phyloP scores from a whole-genome alignment of 1,284 basidiomycete species.

The Ustilago curta region DNA sequence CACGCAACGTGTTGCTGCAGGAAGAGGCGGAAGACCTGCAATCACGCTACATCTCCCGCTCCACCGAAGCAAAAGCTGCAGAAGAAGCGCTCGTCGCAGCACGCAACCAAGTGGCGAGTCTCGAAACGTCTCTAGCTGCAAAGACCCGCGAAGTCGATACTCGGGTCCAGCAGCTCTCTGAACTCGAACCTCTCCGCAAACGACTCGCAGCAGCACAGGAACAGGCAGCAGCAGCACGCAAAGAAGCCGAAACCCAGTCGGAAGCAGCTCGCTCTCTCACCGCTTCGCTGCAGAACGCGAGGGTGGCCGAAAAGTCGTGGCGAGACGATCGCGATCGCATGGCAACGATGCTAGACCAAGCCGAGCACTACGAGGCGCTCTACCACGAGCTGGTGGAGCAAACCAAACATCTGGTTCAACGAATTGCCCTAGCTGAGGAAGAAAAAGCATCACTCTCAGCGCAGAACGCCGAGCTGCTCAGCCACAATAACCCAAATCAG shows the following conservation, averaged over 20 bases:
- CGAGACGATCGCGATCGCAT: slow-evolving; percentile 39
- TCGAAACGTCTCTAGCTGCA: slow-evolving; percentile 28
- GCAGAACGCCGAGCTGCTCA: slow-evolving; percentile 42
- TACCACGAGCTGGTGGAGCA: slow-evolving; percentile 43
- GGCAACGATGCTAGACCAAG: slow-evolving; percentile 29
- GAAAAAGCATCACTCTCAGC: slow-evolving; percentile 34
- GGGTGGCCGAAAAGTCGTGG: slow-evolving; percentile 35
- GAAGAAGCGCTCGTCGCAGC: slow-evolving; percentile 28
- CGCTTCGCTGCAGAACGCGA: slow-evolving; percentile 34
- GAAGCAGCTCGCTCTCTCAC: slow-evolving; percentile 30
- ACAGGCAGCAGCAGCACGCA: slow-evolving; percentile 16
- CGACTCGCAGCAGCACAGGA: slow-evolving; percentile 24
- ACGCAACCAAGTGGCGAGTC: slow-evolving; percentile 18
- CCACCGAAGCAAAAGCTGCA: slow-evolving; percentile 22
- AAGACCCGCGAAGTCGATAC: slow-evolving; percentile 30
- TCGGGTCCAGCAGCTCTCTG: slow-evolving; percentile 22
- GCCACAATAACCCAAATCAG: slow-evolving; percentile 48
- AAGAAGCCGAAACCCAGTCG: slow-evolving; percentile 20
- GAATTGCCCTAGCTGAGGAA: slow-evolving; percentile 39
- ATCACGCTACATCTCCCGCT: slow-evolving; percentile 14
- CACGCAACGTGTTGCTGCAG: slow-evolving; percentile 23
- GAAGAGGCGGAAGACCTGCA: slow-evolving; percentile 28
- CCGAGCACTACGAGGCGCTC: slow-evolving; percentile 25
- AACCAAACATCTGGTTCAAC: slow-evolving; percentile 35
- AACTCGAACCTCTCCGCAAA: slow-evolving; percentile 24